These are phyloP conservation scores for Anethum foeniculum DNA, from an alignment of 140 eudicot species.

Conservation along the genomic window DNA sequence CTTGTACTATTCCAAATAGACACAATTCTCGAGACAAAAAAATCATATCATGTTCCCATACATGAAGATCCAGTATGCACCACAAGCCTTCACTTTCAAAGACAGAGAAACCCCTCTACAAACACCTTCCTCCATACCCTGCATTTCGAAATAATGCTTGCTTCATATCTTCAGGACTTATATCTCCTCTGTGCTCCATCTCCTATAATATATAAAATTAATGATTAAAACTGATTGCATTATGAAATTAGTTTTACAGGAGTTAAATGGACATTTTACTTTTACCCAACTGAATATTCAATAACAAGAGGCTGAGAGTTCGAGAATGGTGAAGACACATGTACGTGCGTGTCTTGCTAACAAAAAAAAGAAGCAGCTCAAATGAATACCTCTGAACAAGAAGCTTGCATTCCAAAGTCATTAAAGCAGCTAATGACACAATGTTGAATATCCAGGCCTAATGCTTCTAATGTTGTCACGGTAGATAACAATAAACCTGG, in stretches of 20 bases:
- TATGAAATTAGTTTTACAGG: neutral
- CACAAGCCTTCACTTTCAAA: neutral
- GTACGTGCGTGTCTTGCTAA: neutral
- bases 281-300: no score
- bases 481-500: slow-evolving; percentile 69
- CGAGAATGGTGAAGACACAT: neutral
- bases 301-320: neutral
- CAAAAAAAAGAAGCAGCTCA: neutral
- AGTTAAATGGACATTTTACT: no score
- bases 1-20: neutral
- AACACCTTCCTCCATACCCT: slow-evolving; percentile 86
- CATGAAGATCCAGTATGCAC: neutral
- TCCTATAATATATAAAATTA: slow-evolving; percentile 24
- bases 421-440: slow-evolving; percentile 77
- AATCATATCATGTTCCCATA: neutral
- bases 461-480: slow-evolving; percentile 56
- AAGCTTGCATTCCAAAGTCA: slow-evolving; percentile 70
- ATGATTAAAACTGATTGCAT: neutral
- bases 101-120: slow-evolving; percentile 15
- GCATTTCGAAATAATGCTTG: slow-evolving; percentile 74
- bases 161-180: slow-evolving; percentile 60
- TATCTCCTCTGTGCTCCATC: slow-evolving; percentile 32
- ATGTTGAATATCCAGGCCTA: slow-evolving; percentile 70
- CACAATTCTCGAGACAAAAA: neutral
- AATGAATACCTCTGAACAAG: slow-evolving; percentile 55